Conservation (phyloP, 768 basidiomycete species). For the Lentinula aciculospora region DNA sequence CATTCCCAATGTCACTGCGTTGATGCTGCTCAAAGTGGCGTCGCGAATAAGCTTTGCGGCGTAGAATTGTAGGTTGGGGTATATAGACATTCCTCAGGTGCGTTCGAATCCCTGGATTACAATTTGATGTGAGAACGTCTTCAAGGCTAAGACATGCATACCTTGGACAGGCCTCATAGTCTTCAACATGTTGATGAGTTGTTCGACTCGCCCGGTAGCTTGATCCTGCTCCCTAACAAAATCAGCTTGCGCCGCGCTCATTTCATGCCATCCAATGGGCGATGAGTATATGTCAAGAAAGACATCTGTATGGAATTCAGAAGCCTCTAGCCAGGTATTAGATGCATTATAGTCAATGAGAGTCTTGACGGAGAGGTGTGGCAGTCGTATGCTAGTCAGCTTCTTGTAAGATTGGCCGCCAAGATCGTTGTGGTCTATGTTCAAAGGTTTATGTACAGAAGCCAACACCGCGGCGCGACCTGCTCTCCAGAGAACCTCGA, state of each 20-base stretch:
- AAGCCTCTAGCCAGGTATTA: constrained; percentile 66
- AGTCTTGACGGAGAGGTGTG: constrained; percentile 41
- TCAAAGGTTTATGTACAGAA: constrained; percentile 52
- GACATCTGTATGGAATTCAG: constrained; percentile 43
- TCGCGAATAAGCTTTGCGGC: neutral
- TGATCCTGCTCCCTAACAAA: constrained; percentile 72
- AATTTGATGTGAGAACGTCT: neutral
- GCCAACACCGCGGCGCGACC: constrained; percentile 50
- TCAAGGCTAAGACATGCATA: neutral
- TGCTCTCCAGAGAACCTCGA: constrained; percentile 54
- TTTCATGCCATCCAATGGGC: constrained; percentile 47
- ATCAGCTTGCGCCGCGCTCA: constrained; percentile 47
- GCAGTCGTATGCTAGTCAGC: constrained; percentile 54
- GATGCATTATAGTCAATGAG: constrained; percentile 38
- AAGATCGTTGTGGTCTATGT: constrained; percentile 69
- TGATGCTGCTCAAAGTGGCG: constrained; percentile 1
- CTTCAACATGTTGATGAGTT: constrained; percentile 33
- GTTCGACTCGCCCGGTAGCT: constrained; percentile 55
- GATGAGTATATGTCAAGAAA: constrained; percentile 67
- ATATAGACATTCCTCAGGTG: constrained; percentile 50
- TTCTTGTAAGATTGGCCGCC: constrained; percentile 64
- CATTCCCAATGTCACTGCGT: constrained; percentile 3
- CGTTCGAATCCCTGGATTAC: constrained; percentile 1
- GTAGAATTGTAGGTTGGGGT: constrained; percentile 15
- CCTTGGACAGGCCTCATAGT: neutral